These are phyloP conservation scores for Macrolepiota fuliginosa DNA, from an alignment of 768 basidiomycete genomes.

Conservation along the genomic window DNA sequence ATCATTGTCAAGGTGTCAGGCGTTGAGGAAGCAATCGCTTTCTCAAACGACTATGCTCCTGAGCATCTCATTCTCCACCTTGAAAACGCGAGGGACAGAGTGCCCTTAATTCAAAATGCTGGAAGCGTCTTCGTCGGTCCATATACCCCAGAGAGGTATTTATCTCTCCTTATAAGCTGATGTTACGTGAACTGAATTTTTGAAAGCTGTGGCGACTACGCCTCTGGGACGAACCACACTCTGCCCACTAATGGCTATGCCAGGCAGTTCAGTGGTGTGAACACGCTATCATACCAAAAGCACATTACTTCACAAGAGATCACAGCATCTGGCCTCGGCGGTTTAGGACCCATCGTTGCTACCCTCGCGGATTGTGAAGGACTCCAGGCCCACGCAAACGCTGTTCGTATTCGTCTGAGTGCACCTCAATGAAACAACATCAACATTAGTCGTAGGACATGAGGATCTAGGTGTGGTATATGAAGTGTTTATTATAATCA, in stretches of 20 bases:
- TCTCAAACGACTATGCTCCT: constrained; percentile 97
- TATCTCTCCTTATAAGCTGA: neutral
- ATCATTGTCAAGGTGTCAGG: constrained; percentile 75
- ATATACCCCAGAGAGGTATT: constrained; percentile 92
- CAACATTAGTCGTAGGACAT: neutral
- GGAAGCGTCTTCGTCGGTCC: constrained; percentile 96
- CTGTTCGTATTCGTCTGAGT: constrained; percentile 80
- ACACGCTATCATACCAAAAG: constrained; percentile 96
- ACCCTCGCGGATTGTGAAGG: constrained; percentile 95
- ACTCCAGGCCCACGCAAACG: constrained; percentile 92
- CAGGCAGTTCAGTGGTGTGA: constrained; percentile 97
- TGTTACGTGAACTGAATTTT: constrained; percentile 10
- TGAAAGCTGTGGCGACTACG: constrained; percentile 93
- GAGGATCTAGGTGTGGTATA: constrained; percentile 22
- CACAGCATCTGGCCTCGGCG: constrained; percentile 69
- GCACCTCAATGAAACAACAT: constrained; percentile 11
- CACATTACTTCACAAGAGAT: constrained; percentile 98
- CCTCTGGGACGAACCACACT: constrained; percentile 98
- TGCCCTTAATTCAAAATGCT: constrained; percentile 80
- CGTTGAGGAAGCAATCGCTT: constrained; percentile 75
- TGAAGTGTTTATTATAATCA: constrained; percentile 21
- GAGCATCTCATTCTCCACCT: constrained; percentile 96
- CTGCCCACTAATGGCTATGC: constrained; percentile 96
- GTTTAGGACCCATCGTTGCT: constrained; percentile 83
- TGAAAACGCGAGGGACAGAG: constrained; percentile 60